Base-by-base conservation (phyloP, 2,329 filamentous ascomycete species). In the Phaeosphaeriaceae sp. region DNA sequence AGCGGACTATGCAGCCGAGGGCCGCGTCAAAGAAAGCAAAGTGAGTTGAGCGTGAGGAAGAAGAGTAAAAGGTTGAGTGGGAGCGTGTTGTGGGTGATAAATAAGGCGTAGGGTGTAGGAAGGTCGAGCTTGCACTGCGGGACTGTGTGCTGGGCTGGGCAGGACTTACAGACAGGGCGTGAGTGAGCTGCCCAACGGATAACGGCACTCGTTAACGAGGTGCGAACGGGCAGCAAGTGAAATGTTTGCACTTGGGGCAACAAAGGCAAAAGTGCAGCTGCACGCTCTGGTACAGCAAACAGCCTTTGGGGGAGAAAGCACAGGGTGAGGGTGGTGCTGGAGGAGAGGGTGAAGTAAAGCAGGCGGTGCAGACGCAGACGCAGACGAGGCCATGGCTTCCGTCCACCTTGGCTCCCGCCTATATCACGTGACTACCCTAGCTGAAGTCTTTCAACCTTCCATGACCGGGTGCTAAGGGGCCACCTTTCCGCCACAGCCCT, bases 141-240 rank as follows among this genome's bases (percentile, higher is more conserved):
- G 60, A 57, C 59, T 60, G 60, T 50, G 54, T 48, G 61, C 60
- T 63, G 63, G 59, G 54, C 58, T 61, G 55, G 63, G 23, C 23
- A 26, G 23, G 23, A 26, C 23, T 26, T 26, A 72, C 69, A 69
- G 70, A 71, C 70, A 71, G 67, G 66, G 66, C 67, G 67, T 68
- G 65, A 63, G 70, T 63, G 61, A 36, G 21, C 37, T 64, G 69
- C 69, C 70, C 70, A 70, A 73, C 68, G 67, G 64, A 56, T 54
- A 58, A 56, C 61, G 63, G 57, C 63, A 65, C 61, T 26, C 49
- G 47, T 39, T 18, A 46, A 53, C 42, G 53, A 42, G 28, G 36
- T 28, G 58, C 28, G 50, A 42, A 51, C 56, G 35, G 23, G 58
- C 47, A 35, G 49, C 39, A 43, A 46, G 20, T 21, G 42, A 50